phyloP scores from a whole-genome alignment of 495 filamentous ascomycete species.

The Extremus antarcticus region DNA sequence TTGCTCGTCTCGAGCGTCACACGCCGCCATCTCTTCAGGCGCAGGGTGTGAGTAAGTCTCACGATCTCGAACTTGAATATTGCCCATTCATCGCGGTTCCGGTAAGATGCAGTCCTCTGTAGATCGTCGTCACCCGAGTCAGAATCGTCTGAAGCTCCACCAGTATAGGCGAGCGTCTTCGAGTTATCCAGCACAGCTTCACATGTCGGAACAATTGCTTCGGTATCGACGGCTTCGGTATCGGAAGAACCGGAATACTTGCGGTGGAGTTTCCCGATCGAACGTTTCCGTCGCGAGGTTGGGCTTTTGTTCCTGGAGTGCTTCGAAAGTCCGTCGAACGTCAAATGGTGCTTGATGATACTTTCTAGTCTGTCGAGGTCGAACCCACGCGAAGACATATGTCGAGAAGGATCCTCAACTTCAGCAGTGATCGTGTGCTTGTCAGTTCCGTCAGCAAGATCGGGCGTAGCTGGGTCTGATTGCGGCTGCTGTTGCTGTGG shows the following conservation, averaged over 20 bases:
- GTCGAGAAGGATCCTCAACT: not conserved
- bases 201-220: slow-evolving; percentile 61
- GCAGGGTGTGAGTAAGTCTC: slow-evolving; percentile 76
- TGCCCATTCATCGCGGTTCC: slow-evolving; percentile 63
- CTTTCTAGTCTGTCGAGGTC: slow-evolving; percentile 28
- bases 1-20: slow-evolving; percentile 59
- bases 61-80: slow-evolving; percentile 85
- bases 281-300: slow-evolving; percentile 11
- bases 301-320: slow-evolving; percentile 21
- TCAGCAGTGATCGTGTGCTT: too few relatives aligned
- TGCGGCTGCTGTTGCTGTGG: too few relatives aligned
- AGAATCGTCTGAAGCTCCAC: slow-evolving; percentile 45
- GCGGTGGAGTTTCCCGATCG: slow-evolving; percentile 24
- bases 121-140: slow-evolving; percentile 30
- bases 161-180: slow-evolving; percentile 66
- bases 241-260: slow-evolving; percentile 52
- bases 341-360: slow-evolving; percentile 26
- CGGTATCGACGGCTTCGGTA: slow-evolving; percentile 63
- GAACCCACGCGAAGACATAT: slow-evolving; percentile 11
- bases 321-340: slow-evolving; percentile 29
- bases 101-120: slow-evolving; percentile 31
- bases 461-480: too few relatives aligned
- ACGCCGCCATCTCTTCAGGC: slow-evolving; percentile 79
- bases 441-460: too few relatives aligned
- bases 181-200: slow-evolving; percentile 79